phyloP scores from a whole-genome alignment of 495 filamentous ascomycete genomes.

The Cairneyella variabilis region DNA sequence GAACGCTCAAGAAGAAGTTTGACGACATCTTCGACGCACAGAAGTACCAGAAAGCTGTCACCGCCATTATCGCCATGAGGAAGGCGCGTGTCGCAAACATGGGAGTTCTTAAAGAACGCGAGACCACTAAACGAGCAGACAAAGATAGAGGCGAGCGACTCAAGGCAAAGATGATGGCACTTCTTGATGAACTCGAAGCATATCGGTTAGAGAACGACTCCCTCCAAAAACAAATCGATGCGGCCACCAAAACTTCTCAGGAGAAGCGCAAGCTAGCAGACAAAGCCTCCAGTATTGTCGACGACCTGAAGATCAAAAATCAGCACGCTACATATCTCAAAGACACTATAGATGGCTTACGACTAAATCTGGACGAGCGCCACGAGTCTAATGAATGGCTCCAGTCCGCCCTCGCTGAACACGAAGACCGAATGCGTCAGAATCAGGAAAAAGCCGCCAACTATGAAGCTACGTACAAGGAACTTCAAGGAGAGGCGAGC shows the following conservation, averaged over 20 bases:
- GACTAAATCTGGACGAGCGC: slow-evolving; percentile 66
- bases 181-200: slow-evolving; percentile 70
- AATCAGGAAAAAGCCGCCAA: slow-evolving; percentile 60
- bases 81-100: slow-evolving; percentile 81
- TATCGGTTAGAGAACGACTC: slow-evolving; percentile 54
- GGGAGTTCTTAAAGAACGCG: slow-evolving; percentile 61
- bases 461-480: slow-evolving; percentile 56
- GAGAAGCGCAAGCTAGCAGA: slow-evolving; percentile 41
- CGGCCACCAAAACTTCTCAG: slow-evolving; percentile 39
- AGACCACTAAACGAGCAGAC: slow-evolving; percentile 73
- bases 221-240: slow-evolving; percentile 52
- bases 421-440: slow-evolving; percentile 65
- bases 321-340: slow-evolving; percentile 55
- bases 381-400: slow-evolving; percentile 77
- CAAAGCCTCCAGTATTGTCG: slow-evolving; percentile 49
- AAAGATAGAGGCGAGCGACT: slow-evolving; percentile 79
- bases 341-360: slow-evolving; percentile 65
- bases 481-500: slow-evolving; percentile 61
- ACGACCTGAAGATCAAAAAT: slow-evolving; percentile 70
- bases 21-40: slow-evolving; percentile 97
- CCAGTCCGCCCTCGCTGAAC: slow-evolving; percentile 70
- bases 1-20: slow-evolving; percentile 82
- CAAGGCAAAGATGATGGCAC: slow-evolving; percentile 55
- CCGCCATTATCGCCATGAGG: slow-evolving; percentile 80
- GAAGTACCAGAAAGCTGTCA: slow-evolving; percentile 96